phyloP scores from a whole-genome alignment of 2,329 filamentous ascomycete species.

The Sporothrix mexicana region DNA sequence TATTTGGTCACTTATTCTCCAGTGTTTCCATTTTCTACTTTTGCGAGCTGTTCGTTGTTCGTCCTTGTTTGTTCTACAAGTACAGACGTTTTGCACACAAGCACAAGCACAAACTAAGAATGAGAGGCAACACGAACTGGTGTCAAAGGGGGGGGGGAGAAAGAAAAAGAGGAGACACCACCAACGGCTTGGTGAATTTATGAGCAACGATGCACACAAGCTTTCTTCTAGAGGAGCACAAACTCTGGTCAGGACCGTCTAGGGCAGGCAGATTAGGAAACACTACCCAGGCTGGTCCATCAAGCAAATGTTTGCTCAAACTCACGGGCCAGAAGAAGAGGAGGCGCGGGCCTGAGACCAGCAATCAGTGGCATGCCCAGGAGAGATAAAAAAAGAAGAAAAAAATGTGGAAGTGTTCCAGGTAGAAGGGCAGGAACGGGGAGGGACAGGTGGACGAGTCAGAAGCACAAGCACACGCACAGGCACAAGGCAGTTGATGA shows the following conservation, averaged over 20 bases:
- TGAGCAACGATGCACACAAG: conserved; percentile 17
- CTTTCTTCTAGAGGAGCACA: neutral
- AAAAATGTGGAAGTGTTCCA: neutral
- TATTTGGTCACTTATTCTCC: neutral
- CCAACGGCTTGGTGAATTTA: conserved; percentile 19
- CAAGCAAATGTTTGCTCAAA: too few relatives aligned
- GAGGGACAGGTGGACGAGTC: neutral
- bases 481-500: neutral
- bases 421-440: neutral
- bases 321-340: neutral
- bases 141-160: neutral
- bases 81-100: neutral
- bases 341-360: neutral
- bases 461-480: neutral
- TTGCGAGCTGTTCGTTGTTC: neutral
- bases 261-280: neutral
- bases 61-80: conserved; percentile 3
- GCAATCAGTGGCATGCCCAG: neutral
- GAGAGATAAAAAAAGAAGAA: neutral
- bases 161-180: neutral
- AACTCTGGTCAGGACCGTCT: too few relatives aligned
- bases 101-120: conserved; percentile 7
- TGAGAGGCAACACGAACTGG: conserved; percentile 6
- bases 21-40: neutral
- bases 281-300: too few relatives aligned